Conservation (phyloP, 345 rosid genomes). For the Pistacia vera region DNA sequence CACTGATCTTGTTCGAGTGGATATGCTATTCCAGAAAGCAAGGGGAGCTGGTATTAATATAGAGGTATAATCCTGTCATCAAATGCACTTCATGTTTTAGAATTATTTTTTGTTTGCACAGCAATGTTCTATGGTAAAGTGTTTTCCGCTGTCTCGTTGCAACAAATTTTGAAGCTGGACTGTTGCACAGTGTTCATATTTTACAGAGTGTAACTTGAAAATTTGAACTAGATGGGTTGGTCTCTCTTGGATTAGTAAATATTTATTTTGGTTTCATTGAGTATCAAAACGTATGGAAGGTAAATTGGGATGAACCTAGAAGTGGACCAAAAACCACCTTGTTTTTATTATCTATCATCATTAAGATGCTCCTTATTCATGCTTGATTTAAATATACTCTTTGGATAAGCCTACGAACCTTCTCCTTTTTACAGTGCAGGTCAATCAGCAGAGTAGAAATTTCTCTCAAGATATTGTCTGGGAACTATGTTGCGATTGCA, state of each 20-base stretch:
- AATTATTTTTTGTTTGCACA: background rate
- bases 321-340: background rate
- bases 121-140: background rate
- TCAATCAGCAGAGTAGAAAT: constrained; percentile 71
- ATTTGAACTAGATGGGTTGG: background rate
- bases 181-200: too few relatives aligned
- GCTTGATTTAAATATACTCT: background rate
- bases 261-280: background rate
- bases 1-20: constrained; percentile 78
- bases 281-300: background rate
- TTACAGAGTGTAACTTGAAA: background rate
- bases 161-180: background rate
- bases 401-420: constrained; percentile 32
- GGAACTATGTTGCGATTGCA: constrained; percentile 82
- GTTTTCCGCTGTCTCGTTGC: background rate
- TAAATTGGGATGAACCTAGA: background rate
- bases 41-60: constrained; percentile 70
- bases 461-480: constrained; percentile 71
- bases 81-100: background rate
- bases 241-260: background rate
- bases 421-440: constrained; percentile 77
- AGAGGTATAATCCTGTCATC: constrained; percentile 49
- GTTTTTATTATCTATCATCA: background rate
- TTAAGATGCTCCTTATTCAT: background rate
- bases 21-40: constrained; percentile 75